These are phyloP conservation scores for Trichophyton verrucosum DNA, from an alignment of 2,329 filamentous ascomycete genomes.

Conservation along the genomic window DNA sequence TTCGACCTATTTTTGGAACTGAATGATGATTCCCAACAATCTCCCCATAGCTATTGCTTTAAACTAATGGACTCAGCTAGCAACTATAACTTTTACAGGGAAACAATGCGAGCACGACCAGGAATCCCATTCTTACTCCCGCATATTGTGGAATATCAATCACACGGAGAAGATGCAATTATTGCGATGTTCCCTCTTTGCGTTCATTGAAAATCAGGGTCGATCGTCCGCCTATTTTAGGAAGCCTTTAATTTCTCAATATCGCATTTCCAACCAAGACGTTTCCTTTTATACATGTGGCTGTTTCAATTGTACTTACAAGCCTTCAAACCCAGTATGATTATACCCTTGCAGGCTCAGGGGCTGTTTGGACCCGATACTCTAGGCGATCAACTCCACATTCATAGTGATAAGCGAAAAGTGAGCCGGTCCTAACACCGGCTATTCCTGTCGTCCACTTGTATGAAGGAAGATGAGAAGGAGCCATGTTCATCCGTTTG, in stretches of 20 bases:
- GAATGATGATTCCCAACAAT: not conserved
- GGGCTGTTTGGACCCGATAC: not conserved
- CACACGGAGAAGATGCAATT: conserved; percentile 8
- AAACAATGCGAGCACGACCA: conserved; percentile 21
- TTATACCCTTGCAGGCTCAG: not conserved
- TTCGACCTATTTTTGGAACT: conserved; percentile 2
- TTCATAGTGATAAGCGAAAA: not conserved
- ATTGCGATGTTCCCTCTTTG: conserved; percentile 12
- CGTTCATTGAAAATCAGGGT: not conserved
- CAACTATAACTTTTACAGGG: conserved; percentile 27
- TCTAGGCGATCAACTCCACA: not conserved
- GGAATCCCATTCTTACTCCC: conserved; percentile 30
- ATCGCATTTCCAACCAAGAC: not conserved
- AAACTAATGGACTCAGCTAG: conserved; percentile 21
- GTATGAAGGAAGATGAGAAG: not conserved
- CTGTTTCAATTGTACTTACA: not conserved
- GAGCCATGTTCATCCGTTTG: not conserved
- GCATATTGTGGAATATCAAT: conserved; percentile 23
- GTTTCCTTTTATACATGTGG: not conserved
- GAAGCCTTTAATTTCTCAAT: not conserved
- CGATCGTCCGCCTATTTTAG: not conserved
- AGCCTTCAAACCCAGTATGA: not conserved
- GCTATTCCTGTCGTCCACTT: not conserved
- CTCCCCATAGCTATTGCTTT: conserved; percentile 9
- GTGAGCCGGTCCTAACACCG: not conserved